phyloP scores from a whole-genome alignment of 108 stramenopile species.

The Schizochytrium sp. region DNA sequence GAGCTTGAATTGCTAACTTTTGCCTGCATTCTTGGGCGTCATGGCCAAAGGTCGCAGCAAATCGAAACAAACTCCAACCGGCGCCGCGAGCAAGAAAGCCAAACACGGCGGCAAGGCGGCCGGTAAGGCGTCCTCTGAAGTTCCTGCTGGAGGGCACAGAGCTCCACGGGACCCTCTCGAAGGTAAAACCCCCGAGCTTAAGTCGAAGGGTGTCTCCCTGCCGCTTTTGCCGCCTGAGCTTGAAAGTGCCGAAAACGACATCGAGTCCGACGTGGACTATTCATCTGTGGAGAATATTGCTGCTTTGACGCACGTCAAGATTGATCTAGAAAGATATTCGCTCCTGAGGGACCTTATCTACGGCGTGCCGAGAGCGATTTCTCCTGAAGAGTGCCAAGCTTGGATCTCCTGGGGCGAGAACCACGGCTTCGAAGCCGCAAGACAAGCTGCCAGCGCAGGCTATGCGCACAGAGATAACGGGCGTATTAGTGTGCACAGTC shows the following conservation, averaged over 20 bases:
- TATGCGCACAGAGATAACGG: constrained; percentile 85
- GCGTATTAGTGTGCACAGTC: constrained; percentile 67
- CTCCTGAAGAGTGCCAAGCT: constrained; percentile 80
- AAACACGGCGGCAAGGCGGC: neutral
- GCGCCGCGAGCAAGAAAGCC: no score
- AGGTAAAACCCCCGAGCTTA: neutral
- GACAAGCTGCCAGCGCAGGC: constrained; percentile 79
- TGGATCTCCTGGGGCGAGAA: constrained; percentile 85
- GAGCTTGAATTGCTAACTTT: no score
- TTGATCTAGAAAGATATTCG: neutral
- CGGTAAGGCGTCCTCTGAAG: neutral
- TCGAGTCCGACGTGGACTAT: neutral
- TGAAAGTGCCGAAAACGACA: neutral
- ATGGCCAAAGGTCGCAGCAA: no score
- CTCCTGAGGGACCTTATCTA: constrained; percentile 29
- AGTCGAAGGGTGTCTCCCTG: constrained; percentile 22
- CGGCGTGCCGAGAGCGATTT: constrained; percentile 62
- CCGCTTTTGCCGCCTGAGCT: neutral
- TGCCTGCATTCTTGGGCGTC: no score
- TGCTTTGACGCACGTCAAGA: constrained; percentile 13
- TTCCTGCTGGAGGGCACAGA: neutral
- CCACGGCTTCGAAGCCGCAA: constrained; percentile 73
- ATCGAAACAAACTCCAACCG: no score
- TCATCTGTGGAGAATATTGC: neutral
- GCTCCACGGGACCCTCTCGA: neutral